Conservation (phyloP, 2,329 filamentous ascomycete genomes). For the Sporothrix brunneoviolacea region DNA sequence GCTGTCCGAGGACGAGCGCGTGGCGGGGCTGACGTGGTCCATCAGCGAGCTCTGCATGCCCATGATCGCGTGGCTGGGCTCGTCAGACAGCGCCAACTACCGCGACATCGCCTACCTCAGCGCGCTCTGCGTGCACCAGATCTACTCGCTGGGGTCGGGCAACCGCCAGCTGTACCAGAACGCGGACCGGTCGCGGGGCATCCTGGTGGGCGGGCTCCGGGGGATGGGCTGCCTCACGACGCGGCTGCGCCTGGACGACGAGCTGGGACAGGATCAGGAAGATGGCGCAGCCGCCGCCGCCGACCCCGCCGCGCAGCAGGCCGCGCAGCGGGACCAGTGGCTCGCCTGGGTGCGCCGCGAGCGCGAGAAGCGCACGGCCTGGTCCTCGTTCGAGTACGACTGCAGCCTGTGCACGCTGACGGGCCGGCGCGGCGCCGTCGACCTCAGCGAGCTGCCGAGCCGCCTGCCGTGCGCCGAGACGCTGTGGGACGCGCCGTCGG, state of each 20-base stretch:
- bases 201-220: slow-evolving; percentile 24
- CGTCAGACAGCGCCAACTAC: slow-evolving; percentile 22
- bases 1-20: slow-evolving; percentile 14
- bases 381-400: slow-evolving; percentile 29
- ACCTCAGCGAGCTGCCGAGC: slow-evolving; percentile 24
- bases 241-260: slow-evolving; percentile 8
- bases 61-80: slow-evolving; percentile 26
- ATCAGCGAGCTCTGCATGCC: slow-evolving; percentile 24
- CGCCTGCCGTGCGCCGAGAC: slow-evolving; percentile 24
- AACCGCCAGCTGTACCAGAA: slow-evolving; percentile 26
- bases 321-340: slow-evolving; percentile 17
- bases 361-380: slow-evolving; percentile 22
- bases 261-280: slow-evolving; percentile 3
- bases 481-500: slow-evolving; percentile 25
- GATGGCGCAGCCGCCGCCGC: neutral
- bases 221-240: slow-evolving; percentile 24
- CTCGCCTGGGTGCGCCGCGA: slow-evolving; percentile 22
- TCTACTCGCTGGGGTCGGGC: slow-evolving; percentile 28
- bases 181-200: slow-evolving; percentile 24
- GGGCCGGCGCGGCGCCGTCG: slow-evolving; percentile 23
- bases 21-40: slow-evolving; percentile 17
- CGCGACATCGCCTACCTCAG: slow-evolving; percentile 23
- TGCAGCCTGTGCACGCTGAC: slow-evolving; percentile 28
- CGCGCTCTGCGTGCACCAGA: slow-evolving; percentile 27
- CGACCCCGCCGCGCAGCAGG: neutral